These are phyloP conservation scores for Mucor racemosus DNA, from an alignment of 371 early-diverging fungal species.

Conservation along the genomic window DNA sequence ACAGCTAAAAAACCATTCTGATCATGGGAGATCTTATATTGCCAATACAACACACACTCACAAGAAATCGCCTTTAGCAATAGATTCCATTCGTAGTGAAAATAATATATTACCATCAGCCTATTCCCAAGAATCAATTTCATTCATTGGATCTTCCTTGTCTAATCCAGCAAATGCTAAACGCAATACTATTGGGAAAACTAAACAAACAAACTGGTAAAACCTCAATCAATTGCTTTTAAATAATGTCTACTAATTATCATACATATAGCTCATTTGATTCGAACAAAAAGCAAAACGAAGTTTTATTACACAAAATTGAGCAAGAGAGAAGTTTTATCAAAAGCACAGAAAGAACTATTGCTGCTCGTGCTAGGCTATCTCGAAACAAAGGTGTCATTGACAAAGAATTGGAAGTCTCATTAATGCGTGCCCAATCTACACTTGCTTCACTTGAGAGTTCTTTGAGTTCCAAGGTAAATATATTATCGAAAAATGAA, in stretches of 20 bases:
- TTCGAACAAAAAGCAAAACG: background rate
- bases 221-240: no score
- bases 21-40: background rate
- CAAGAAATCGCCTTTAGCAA: background rate
- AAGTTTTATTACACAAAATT: slow-evolving; percentile 13
- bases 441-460: slow-evolving; percentile 1
- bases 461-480: background rate
- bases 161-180: no score
- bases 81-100: background rate
- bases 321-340: slow-evolving; percentile 23
- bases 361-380: slow-evolving; percentile 16
- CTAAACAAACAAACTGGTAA: no score
- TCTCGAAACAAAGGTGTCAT: slow-evolving; percentile 5
- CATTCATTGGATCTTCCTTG: no score
- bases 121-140: background rate
- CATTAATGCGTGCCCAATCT: background rate
- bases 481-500: no score
- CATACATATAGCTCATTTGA: background rate
- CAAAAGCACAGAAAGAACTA: slow-evolving; percentile 20
- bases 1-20: background rate
- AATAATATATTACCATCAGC: background rate
- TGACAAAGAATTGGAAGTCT: slow-evolving; percentile 15
- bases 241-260: no score
- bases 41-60: background rate
- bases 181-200: no score